Evolutionary conservation across 257 asterid species (phyloP), one percentile per base, ranked within the genome.

Genomic region (Scutellaria minor): DNA sequence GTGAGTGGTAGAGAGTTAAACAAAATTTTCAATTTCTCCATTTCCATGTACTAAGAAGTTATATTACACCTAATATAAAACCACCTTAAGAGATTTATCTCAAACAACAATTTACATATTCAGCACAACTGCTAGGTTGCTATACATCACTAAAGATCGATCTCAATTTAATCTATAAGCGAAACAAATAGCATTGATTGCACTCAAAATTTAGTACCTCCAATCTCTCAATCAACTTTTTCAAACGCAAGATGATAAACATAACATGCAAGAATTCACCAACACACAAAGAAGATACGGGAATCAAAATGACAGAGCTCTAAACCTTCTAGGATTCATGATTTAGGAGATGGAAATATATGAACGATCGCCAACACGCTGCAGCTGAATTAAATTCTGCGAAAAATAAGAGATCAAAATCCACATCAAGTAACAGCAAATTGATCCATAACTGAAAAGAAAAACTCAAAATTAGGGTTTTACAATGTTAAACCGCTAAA

Each of bases 251-350:
- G 13, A 9, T 48, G 44, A 69, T 56, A 61, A 40, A 50, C 61
- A 55, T 24, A 24, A 45, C 67, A 70, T 18, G 56, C 78, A 69
- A 20, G 7, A 64, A 5, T 70, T 40, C 48, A 22, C 44, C 57
- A 58, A 5, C 20, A 42, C 5, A 55, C 68, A 50, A 18, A 14
- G 2, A 64, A 15, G 11, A 45, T 44, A 0, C 9, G 24, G 2
- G 37, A 13, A 61, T 14, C 6, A 45, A 55, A 39, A 48, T 5
- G 31, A 51, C 50, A 42, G 72, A 6, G 27, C 50, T 37, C 48
- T 22, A 27, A 44, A 85, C 96, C 96, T 87, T 59, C 87, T 79
- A 37, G 96, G 78, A 81, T 89, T 89, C 96, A 89, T 89, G 53
- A 75, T 58, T 44, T 56, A 13, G 27, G 55, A 73, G 78, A 75